Percentiles rank a stretch among this genome's conserved stretches.
These are phyloP conservation scores for Alternaria ethzedia DNA, from an alignment of 2,329 filamentous ascomycete genomes.

Conservation along the genomic window DNA sequence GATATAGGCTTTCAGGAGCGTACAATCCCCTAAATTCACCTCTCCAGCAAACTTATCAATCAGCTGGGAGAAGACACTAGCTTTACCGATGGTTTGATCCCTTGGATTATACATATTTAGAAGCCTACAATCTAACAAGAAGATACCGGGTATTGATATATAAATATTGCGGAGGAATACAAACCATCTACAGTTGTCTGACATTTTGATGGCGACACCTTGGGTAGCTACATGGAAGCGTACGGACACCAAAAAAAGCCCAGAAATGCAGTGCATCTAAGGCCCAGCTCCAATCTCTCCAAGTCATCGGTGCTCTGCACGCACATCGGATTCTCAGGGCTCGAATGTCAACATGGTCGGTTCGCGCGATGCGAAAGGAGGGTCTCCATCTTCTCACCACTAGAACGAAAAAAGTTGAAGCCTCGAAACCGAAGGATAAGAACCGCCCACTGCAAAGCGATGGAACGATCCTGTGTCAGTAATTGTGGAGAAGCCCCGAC, in stretches of 20 bases:
- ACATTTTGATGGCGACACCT: background rate
- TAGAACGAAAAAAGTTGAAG: background rate
- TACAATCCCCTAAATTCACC: too few relatives aligned
- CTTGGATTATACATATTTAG: rapidly evolving
- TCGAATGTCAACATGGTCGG: background rate
- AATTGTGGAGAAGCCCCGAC: background rate
- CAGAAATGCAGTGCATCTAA: background rate
- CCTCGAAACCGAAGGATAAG: background rate
- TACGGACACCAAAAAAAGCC: background rate
- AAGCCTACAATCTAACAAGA: background rate
- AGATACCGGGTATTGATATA: background rate
- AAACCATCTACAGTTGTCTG: background rate
- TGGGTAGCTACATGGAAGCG: background rate
- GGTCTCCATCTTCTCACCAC: background rate
- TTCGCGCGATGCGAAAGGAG: background rate
- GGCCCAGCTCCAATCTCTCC: background rate
- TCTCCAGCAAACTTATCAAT: too few relatives aligned
- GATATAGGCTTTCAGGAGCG: too few relatives aligned
- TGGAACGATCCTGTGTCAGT: background rate
- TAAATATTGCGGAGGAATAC: background rate
- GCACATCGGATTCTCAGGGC: background rate
- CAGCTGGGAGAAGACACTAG: background rate
- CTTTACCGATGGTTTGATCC: background rate
- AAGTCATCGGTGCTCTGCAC: background rate
- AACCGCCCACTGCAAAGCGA: background rate